Evolutionary conservation across 257 asterid genomes (phyloP), one percentile per base, ranked within the genome.

Genomic region (Cruciata laevipes): DNA sequence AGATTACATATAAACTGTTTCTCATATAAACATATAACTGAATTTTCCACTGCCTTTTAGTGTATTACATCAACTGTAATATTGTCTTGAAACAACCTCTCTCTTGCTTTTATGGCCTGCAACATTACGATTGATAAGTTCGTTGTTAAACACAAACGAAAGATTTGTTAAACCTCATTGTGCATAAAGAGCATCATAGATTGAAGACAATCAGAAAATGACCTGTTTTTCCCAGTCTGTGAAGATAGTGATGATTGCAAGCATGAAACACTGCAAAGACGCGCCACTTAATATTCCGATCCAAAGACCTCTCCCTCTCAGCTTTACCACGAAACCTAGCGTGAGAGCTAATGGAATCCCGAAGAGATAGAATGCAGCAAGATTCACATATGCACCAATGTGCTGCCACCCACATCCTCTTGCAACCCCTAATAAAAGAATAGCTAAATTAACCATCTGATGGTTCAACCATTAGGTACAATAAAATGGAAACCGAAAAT

Each of bases 371-470:
- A 81, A 91, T 27, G 96, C 84, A 5, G 80, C 94, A 63, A 91
- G 96, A 66, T 89, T 91, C 14, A 89, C 78, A 23, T 76, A 89
- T 12, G 96, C 96, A 55, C 95, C 98, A 3, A 87, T 81, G 35
- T 91, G 91, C 66, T 89, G 98, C 98, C 95, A 91, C 0, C 98
- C 98, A 61, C 96, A 85, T 35, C 96, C 96, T 74, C 96, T 85
- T 4, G 96, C 95, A 71, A 91, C 91, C 31, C 94, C 97, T 88
- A 27, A 27, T 17, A 33, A 11, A 37, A 38, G 14, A 11, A 63
- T 10, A 44, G 2, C 12, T 17, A 66, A 65, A 52, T 7, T 65
- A 56, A 35, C 38, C 4, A 6, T 49, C 4, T 33, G 38, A 33
- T 27, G 30, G 30, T 27, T 27, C 2, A 27, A 1, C 30, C 30